Evolutionary conservation across 192 early-diverging fungal species (phyloP), one percentile per base, ranked within the genome.

Genomic region (Coemansia sp.): DNA sequence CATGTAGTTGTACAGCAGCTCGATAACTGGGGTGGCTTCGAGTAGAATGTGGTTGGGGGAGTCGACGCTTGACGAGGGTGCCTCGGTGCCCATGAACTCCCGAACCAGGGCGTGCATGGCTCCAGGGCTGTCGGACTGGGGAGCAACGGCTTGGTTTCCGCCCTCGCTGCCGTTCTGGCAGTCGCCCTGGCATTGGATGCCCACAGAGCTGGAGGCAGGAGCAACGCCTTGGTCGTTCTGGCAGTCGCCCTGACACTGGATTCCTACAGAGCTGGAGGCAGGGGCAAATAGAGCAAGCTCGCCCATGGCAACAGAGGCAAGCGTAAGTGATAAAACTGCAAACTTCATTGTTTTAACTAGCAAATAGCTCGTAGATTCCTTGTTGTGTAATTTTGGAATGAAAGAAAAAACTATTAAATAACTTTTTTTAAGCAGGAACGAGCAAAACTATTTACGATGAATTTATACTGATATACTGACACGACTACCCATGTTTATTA

Each of bases 1-100:
- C 21, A 77, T 60, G 65, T 68, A 77, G 54, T 61, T 64, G 60
- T 71, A 72, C 10, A 78, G 30, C 69, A 72, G 53, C 25, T 78
- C 75, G 32, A 69, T 49, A 1, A 65, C 58, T 0, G 75, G 75
- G 0, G 75, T 78, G 21, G 52, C 46, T 10, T 58, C 53, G 9
- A 55, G 12, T 0, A 58, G 35, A 25, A 64, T 49, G 22, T 61
- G 61, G 54, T 61, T 55, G 27, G n/a, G n/a, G n/a, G n/a, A n/a
- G n/a, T n/a, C n/a, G n/a, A 19, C 35, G 30, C 14, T 51, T 6
- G 54, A 22, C 3, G 31, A 21, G 10, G 25, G n/a, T 32, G 32
- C 55, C 23, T 53, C 24, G 19, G 52, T 46, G 7, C 46, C 56
- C 18, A 64, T 30, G 27, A 59, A 56, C 6, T 61, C 54, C 8